phyloP scores from a whole-genome alignment of 2,329 filamentous ascomycete genomes.

The Colletotrichum tofieldiae region DNA sequence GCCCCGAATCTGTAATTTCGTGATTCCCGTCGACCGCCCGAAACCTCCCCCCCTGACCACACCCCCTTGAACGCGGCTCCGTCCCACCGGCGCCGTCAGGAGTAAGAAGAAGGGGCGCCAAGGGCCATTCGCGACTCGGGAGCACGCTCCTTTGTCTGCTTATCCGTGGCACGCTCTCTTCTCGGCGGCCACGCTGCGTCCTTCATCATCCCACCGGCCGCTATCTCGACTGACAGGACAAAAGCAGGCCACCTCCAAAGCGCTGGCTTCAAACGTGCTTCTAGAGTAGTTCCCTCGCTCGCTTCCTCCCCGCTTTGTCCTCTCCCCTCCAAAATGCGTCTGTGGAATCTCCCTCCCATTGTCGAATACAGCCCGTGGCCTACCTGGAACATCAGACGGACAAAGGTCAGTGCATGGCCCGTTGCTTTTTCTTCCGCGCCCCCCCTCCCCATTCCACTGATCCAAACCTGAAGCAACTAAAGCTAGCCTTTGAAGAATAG shows the following conservation, averaged over 20 bases:
- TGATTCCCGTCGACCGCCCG: not conserved
- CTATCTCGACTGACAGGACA: not conserved
- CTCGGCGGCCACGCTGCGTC: not conserved
- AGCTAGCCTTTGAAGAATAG: not conserved
- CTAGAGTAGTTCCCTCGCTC: not conserved
- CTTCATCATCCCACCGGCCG: not conserved
- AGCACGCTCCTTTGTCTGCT: not conserved
- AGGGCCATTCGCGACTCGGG: slow-evolving; percentile 6
- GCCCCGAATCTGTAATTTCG: not conserved
- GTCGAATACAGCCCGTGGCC: slow-evolving; percentile 11
- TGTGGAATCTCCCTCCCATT: not conserved
- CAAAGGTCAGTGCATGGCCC: slow-evolving; percentile 34
- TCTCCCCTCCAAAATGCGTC: not conserved
- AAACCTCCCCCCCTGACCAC: slow-evolving; percentile 13
- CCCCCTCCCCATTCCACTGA: no score
- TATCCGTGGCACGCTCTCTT: not conserved
- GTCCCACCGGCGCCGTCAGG: slow-evolving; percentile 28
- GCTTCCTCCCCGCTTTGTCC: slow-evolving; percentile 25
- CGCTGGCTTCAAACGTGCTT: slow-evolving; percentile 6
- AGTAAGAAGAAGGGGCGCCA: not conserved
- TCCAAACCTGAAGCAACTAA: slow-evolving; percentile 5
- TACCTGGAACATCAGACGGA: slow-evolving; percentile 41
- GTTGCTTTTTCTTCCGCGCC: slow-evolving; percentile 1
- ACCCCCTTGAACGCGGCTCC: slow-evolving; percentile 29
- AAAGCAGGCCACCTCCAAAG: not conserved